Evolutionary conservation across 2,329 filamentous ascomycete species (phyloP).

Genomic region (Albifimbria verrucaria): DNA sequence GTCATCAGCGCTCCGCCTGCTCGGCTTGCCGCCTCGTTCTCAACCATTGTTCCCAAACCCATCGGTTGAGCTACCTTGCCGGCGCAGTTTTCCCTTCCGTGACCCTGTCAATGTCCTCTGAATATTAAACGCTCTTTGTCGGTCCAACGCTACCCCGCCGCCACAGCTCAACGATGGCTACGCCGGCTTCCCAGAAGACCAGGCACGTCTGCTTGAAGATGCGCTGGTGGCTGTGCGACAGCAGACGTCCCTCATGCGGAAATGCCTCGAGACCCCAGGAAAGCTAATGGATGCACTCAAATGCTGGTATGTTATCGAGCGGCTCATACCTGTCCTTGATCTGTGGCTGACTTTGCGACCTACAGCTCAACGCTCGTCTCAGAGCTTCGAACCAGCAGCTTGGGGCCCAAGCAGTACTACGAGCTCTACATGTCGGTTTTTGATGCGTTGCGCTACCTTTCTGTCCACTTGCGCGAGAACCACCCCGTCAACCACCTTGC

Average conservation of each 20-base stretch:
- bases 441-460: slow-evolving; percentile 93
- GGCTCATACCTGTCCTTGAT: neutral
- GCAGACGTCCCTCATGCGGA: slow-evolving; percentile 95
- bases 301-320: slow-evolving; percentile 75
- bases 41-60: slow-evolving; percentile 15
- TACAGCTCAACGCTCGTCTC: slow-evolving; percentile 92
- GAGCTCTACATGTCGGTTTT: slow-evolving; percentile 99
- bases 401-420: slow-evolving; percentile 99
- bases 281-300: slow-evolving; percentile 99
- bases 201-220: slow-evolving; percentile 94
- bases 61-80: slow-evolving; percentile 9
- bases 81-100: slow-evolving; percentile 13
- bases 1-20: slow-evolving; percentile 24
- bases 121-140: slow-evolving; percentile 5
- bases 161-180: slow-evolving; percentile 35
- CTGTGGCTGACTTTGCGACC: slow-evolving; percentile 4
- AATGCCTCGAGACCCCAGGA: slow-evolving; percentile 92
- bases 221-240: slow-evolving; percentile 93
- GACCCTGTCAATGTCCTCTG: slow-evolving; percentile 20
- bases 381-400: slow-evolving; percentile 93
- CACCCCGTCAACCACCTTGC: slow-evolving; percentile 97
- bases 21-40: slow-evolving; percentile 19
- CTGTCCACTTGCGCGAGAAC: slow-evolving; percentile 93
- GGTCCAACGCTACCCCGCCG: slow-evolving; percentile 29
- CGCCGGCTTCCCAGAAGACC: slow-evolving; percentile 70